Evolutionary conservation across 1,284 basidiomycete genomes (phyloP), one percentile per base, ranked within the genome.

Genomic region (Athelia psychrophila): DNA sequence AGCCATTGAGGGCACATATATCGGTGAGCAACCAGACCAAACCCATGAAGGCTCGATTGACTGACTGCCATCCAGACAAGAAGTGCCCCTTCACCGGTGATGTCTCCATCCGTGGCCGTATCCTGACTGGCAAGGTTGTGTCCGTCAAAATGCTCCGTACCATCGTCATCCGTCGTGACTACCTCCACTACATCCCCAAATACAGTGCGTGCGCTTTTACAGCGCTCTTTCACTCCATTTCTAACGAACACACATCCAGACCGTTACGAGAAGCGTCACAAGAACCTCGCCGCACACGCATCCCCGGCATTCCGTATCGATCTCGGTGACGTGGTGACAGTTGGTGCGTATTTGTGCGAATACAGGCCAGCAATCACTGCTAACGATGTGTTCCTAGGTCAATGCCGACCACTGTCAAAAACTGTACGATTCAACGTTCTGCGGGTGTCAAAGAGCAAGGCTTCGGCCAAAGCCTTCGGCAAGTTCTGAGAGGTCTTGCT

Each of bases 131-230:
- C 73, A 91, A 91, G 72, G 95, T 99, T 61, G 80, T 99, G 54
- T 98, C 96, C 60, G 98, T 95, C 49, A 99, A 99, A 84, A 99
- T 99, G 97, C 97, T 90, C 73, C 93, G 97, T 69, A 99, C 97
- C 57, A 84, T 98, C 72, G 86, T 99, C 77, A 95, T 99, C 78
- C 95, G 97, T 61, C 84, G 97, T 68, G 97, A 99, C 73, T 99
- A 98, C 75, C 86, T 96, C 51, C 97, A 98, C 81, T 99, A 93
- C 77, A 86, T 99, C 69, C 93, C 95, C 64, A 99, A 99, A 83
- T 99, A 99, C 86, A 93, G 91, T 93, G 69, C 60, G 77, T 76
- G 18, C n/a, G 2, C 18, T 19, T 42, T 27, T 22, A 36, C 47
- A 35, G 42, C 76, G 18, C 27, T 2, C 18, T 19, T 42, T 32